These are phyloP conservation scores for Furcasterigmium sp. DNA, from an alignment of 2,329 filamentous ascomycete species.

Conservation along the genomic window DNA sequence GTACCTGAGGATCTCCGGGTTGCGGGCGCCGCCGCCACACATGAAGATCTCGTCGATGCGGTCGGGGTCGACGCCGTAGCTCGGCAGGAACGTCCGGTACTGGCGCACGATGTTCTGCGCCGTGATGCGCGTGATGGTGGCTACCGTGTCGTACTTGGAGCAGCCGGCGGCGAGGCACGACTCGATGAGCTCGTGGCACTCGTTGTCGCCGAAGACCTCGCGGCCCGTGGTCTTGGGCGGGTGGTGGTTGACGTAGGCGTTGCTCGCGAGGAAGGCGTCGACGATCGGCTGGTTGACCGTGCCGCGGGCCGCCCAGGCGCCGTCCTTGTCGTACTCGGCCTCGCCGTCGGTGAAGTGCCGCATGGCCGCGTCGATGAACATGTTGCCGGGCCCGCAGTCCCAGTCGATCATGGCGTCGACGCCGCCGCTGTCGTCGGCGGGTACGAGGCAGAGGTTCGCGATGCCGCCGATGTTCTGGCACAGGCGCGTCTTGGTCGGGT, in stretches of 20 bases:
- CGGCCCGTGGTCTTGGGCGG: slow-evolving; percentile 43
- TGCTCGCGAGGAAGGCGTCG: slow-evolving; percentile 30
- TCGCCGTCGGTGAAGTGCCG: slow-evolving; percentile 27
- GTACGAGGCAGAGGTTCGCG: slow-evolving; percentile 45
- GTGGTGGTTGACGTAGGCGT: slow-evolving; percentile 34
- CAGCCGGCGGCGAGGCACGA: slow-evolving; percentile 30
- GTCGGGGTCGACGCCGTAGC: slow-evolving; percentile 34
- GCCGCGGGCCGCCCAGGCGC: slow-evolving; percentile 29
- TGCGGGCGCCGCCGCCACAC: slow-evolving; percentile 53
- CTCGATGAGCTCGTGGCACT: slow-evolving; percentile 36
- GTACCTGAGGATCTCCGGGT: slow-evolving; percentile 49
- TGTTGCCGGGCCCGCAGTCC: slow-evolving; percentile 42
- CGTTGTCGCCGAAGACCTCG: slow-evolving; percentile 44
- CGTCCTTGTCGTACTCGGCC: slow-evolving; percentile 47
- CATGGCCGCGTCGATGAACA: slow-evolving; percentile 19
- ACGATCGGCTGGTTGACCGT: slow-evolving; percentile 33
- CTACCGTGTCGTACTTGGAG: slow-evolving; percentile 37
- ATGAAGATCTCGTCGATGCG: slow-evolving; percentile 43
- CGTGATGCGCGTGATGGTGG: slow-evolving; percentile 45
- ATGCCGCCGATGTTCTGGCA: slow-evolving; percentile 52
- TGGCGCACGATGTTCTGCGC: slow-evolving; percentile 37
- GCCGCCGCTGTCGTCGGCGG: slow-evolving; percentile 11
- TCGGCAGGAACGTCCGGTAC: slow-evolving; percentile 2
- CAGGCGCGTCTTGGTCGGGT: slow-evolving; percentile 42
- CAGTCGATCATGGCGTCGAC: slow-evolving; percentile 24